Percentiles rank a stretch among this genome's conserved stretches.
Conservation (phyloP, 192 early-diverging fungal genomes). For the Gamsiella multidivaricata region DNA sequence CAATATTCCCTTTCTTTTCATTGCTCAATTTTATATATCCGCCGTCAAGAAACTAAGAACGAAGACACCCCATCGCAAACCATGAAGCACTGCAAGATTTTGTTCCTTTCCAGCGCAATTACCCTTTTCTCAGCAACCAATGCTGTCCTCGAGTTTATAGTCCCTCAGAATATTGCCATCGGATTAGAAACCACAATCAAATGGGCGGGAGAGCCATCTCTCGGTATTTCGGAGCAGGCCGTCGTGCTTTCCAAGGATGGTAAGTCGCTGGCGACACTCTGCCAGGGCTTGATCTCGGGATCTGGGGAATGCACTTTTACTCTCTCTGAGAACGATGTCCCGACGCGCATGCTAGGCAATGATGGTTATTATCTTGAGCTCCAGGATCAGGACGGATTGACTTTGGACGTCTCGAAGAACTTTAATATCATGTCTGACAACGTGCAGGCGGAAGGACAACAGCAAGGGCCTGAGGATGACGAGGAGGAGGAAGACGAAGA, state of each 20-base stretch:
- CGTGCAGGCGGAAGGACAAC: background rate
- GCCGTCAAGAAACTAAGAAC: too few species aligned
- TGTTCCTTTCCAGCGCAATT: background rate
- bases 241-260: conserved; percentile 28
- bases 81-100: too few species aligned
- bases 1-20: too few species aligned
- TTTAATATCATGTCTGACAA: conserved; percentile 3
- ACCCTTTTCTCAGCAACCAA: background rate
- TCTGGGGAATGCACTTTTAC: conserved; percentile 39
- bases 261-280: conserved; percentile 7
- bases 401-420: conserved; percentile 16
- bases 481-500: conserved; percentile 7
- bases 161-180: conserved; percentile 6
- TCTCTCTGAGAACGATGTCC: conserved; percentile 5
- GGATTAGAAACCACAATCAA: conserved; percentile 24
- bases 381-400: conserved; percentile 5
- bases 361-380: conserved; percentile 19
- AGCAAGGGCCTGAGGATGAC: background rate
- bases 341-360: background rate
- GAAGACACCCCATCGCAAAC: too few species aligned
- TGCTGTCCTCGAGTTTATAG: background rate
- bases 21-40: too few species aligned
- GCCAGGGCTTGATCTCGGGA: conserved; percentile 19
- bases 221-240: conserved; percentile 15
- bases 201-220: conserved; percentile 28